These are phyloP conservation scores for Fragaria nilgerrensis DNA, from an alignment of 306 rosid genomes.

Conservation along the genomic window DNA sequence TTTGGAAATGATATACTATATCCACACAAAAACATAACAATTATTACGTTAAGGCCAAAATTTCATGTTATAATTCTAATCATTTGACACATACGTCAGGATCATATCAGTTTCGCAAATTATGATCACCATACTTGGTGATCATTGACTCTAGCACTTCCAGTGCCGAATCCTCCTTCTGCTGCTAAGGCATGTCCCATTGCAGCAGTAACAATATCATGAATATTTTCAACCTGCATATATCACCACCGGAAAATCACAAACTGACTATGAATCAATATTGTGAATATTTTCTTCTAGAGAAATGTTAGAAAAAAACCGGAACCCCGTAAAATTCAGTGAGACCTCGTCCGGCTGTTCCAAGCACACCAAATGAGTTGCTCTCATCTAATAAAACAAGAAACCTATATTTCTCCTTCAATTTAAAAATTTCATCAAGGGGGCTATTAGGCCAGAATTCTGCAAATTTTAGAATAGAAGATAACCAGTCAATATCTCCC, in stretches of 20 bases:
- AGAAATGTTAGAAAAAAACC: slow-evolving; percentile 40
- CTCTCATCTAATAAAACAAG: slow-evolving; percentile 50
- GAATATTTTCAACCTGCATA: slow-evolving; percentile 58
- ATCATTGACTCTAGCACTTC: slow-evolving; percentile 82
- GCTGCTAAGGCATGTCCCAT: slow-evolving; percentile 96
- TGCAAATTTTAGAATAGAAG: slow-evolving; percentile 35
- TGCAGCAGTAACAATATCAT: slow-evolving; percentile 82
- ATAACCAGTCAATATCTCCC: slow-evolving; percentile 15
- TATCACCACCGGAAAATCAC: slow-evolving; percentile 34
- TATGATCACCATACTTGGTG: slow-evolving; percentile 43
- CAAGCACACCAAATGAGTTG: slow-evolving; percentile 78
- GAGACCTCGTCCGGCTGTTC: slow-evolving; percentile 88
- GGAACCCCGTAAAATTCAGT: slow-evolving; percentile 65
- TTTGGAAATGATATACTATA: too few relatives aligned
- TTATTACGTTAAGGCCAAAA: too few relatives aligned
- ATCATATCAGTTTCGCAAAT: too few relatives aligned
- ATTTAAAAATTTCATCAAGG: slow-evolving; percentile 68
- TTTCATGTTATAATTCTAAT: too few relatives aligned
- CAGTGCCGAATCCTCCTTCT: slow-evolving; percentile 98
- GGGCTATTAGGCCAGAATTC: slow-evolving; percentile 97
- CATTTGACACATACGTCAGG: not conserved
- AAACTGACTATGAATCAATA: slow-evolving; percentile 9
- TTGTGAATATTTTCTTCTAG: not conserved
- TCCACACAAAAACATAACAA: too few relatives aligned
- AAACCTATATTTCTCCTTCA: too few relatives aligned